phyloP scores from a whole-genome alignment of 768 basidiomycete genomes.

The Astraeus odoratus region DNA sequence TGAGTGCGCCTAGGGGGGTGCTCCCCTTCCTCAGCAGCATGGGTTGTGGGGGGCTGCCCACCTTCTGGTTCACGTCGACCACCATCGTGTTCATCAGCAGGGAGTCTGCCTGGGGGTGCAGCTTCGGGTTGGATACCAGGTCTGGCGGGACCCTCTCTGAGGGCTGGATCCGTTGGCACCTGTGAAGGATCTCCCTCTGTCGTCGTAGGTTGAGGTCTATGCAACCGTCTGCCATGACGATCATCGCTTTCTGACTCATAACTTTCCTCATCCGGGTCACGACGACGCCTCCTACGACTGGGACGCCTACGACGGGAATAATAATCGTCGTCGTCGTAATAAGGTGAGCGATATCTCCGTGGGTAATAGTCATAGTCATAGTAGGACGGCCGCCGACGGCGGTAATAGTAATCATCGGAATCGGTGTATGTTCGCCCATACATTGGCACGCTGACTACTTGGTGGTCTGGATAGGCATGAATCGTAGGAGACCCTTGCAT shows the following conservation, averaged over 20 bases:
- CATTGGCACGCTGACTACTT: slow-evolving; percentile 5
- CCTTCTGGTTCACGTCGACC: too few species aligned
- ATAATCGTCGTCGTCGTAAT: slow-evolving; percentile 10
- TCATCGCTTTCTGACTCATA: slow-evolving; percentile 16
- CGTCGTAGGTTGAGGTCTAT: not conserved
- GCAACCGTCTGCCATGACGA: slow-evolving; percentile 1
- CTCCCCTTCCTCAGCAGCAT: not conserved
- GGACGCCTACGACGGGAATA: slow-evolving; percentile 9
- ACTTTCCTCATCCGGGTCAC: slow-evolving; percentile 6
- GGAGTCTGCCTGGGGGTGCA: not conserved
- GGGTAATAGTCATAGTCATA: not conserved
- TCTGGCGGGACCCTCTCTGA: too few species aligned
- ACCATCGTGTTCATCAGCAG: not conserved
- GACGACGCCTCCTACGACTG: too few species aligned
- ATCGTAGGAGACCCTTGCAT: slow-evolving; percentile 19
- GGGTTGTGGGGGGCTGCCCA: not conserved
- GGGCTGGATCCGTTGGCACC: too few species aligned
- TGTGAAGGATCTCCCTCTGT: not conserved
- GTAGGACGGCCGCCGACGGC: slow-evolving; percentile 6
- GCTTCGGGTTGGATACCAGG: not conserved
- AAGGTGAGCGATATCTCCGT: not conserved
- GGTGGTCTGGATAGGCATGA: slow-evolving; percentile 14
- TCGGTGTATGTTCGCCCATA: slow-evolving; percentile 8
- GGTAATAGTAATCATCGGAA: slow-evolving; percentile 6
- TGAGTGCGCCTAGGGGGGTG: not conserved